These are phyloP conservation scores for Hibiscus syriacus DNA, from an alignment of 345 rosid species.

Conservation along the genomic window DNA sequence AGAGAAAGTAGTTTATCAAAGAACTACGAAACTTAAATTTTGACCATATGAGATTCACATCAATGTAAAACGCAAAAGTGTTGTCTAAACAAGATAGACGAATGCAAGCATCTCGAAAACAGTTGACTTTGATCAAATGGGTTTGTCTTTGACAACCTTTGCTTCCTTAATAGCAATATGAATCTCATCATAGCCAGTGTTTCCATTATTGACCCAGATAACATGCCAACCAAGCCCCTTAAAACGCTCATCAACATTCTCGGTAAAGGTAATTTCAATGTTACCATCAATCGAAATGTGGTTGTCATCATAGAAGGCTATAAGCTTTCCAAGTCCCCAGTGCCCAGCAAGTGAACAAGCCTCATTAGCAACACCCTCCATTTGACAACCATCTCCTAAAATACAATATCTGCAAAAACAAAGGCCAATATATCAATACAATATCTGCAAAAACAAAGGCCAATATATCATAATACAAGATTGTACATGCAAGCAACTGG, in stretches of 20 bases:
- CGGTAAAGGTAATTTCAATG: constrained; percentile 96
- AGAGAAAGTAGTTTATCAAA: neutral
- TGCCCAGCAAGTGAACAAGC: constrained; percentile 92
- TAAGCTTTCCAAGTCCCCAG: constrained; percentile 97
- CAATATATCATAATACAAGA: too few species aligned
- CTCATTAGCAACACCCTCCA: constrained; percentile 95
- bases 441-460: too few species aligned
- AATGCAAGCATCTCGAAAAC: neutral
- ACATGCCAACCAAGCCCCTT: constrained; percentile 99
- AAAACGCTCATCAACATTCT: constrained; percentile 69
- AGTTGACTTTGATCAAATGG: constrained; percentile 73
- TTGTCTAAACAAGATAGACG: constrained; percentile 19
- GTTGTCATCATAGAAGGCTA: constrained; percentile 97
- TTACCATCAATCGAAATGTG: constrained; percentile 98
- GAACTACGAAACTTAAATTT: neutral
- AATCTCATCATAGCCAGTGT: constrained; percentile 93
- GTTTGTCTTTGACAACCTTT: constrained; percentile 88
- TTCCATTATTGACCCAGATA: constrained; percentile 98
- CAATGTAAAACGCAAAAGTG: constrained; percentile 26
- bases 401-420: constrained; percentile 49
- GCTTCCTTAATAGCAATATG: constrained; percentile 98
- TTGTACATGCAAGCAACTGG: neutral
- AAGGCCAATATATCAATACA: neutral
- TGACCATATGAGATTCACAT: constrained; percentile 33
- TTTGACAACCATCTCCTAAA: constrained; percentile 97